Base-by-base conservation (phyloP, 2,329 filamentous ascomycete genomes). In the Pestalotiopsis fici region DNA sequence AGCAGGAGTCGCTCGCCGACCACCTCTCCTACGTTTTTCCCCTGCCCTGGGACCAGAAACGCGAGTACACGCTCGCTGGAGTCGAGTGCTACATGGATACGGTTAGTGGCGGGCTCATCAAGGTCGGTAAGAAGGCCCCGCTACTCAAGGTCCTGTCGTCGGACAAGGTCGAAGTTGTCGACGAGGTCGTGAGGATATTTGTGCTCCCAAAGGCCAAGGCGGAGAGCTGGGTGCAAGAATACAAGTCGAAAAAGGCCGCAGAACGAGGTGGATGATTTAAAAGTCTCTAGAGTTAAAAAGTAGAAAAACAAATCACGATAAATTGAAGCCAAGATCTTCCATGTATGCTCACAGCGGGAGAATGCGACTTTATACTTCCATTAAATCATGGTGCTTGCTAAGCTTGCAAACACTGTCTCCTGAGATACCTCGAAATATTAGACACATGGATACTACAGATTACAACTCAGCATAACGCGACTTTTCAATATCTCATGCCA, bases 21-120 rank as follows among this genome's bases (percentile, higher is more conserved):
- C 95, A 98, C 78, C 83, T 99, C 62, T 84, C 85, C 3, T 97
- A 98, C 75, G 91, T 98, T 11, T 88, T 99, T 67, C 95, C 95
- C 2, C 80, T 94, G 74, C 94, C 94, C 13, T 99, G 96, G 96
- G 96, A 98, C 74, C 75, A 78, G 18, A 82, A 86, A 68, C 80
- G 85, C 1, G 89, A 89, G 74, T 98, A 97, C 79, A 87, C 82
- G 0, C 73, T 85, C 1, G 83, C 84, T 0, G 83, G 80, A 0
- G 93, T 97, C 4, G 94, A 97, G 72, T 96, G 93, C 75, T 98
- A 93, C 79, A 91, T 97, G 84, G 94, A 98, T 83, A 98, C 94
- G 0, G 81, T 81, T 3, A 83, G 85, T 0, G 94, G 94, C 0
- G 94, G 95, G 0, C 79, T 99, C 74, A 88, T 97, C 74, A 98